Conservation (phyloP, 495 filamentous ascomycete genomes). For the Penicillium bialowiezense region DNA sequence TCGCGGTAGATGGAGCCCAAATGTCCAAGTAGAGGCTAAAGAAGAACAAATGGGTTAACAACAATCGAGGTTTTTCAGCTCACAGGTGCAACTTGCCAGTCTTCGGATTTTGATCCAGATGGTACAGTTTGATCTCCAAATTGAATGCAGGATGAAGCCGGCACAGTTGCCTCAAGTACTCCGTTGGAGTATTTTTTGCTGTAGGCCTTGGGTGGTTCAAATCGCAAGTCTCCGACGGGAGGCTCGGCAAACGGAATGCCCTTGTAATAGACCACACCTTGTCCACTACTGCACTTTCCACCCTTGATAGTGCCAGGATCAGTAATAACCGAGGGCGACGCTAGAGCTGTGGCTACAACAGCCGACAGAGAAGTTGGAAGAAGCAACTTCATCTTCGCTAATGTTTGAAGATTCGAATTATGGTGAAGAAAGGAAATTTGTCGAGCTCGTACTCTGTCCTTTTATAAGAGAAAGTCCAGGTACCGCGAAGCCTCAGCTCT, state of each 20-base stretch:
- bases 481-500: too few species aligned
- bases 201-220: slow-evolving; percentile 16
- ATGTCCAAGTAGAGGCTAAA: slow-evolving; percentile 22
- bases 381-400: slow-evolving; percentile 18
- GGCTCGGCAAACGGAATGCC: slow-evolving; percentile 33
- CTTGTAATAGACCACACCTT: slow-evolving; percentile 21
- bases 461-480: too few species aligned
- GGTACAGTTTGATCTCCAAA: slow-evolving; percentile 27
- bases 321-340: slow-evolving; percentile 7
- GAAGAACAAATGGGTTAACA: slow-evolving; percentile 1
- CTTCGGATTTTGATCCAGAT: slow-evolving; percentile 21
- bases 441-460: too few species aligned
- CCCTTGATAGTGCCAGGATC: slow-evolving; percentile 5
- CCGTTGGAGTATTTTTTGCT: slow-evolving; percentile 11
- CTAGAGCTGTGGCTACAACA: slow-evolving; percentile 4
- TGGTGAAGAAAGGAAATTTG: not conserved
- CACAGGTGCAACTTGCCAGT: slow-evolving; percentile 21
- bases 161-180: slow-evolving; percentile 11
- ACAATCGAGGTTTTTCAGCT: not conserved
- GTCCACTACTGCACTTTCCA: slow-evolving; percentile 21
- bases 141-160: slow-evolving; percentile 29
- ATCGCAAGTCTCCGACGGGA: slow-evolving; percentile 19
- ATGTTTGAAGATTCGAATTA: not conserved
- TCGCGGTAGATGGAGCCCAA: slow-evolving; percentile 27
- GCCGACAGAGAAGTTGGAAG: slow-evolving; percentile 17